Percentiles rank a stretch among this genome's conserved stretches.
Evolutionary conservation across 768 basidiomycete species (phyloP).

Genomic region (Rhizopogon vinicolor): DNA sequence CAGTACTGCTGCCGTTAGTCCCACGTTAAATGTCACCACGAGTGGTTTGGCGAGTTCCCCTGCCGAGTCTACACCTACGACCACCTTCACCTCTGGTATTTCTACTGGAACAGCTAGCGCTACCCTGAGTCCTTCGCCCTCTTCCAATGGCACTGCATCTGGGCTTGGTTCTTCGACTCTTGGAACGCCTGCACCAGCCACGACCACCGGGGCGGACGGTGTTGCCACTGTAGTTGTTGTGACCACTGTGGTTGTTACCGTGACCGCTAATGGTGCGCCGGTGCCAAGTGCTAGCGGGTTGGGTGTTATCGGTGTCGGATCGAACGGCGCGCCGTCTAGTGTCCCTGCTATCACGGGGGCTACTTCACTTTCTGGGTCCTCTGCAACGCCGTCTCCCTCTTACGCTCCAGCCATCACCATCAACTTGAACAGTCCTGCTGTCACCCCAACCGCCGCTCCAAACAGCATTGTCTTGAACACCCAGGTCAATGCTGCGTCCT

Average conservation of each 20-base stretch:
- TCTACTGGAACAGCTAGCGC: not conserved
- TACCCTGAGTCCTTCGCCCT: not conserved
- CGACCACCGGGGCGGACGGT: conserved; percentile 1
- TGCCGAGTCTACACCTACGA: not conserved
- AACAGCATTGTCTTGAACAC: not conserved
- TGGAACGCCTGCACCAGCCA: not conserved
- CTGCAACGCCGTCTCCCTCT: not conserved
- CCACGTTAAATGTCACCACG: not conserved
- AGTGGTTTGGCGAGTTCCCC: not conserved
- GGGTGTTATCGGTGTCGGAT: not conserved
- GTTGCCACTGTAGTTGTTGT: conserved; percentile 4
- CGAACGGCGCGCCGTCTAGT: not conserved
- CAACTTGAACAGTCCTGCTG: conserved; percentile 5
- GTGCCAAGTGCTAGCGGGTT: not conserved
- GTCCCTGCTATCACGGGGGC: not conserved
- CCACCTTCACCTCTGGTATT: not conserved
- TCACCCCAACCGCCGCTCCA: not conserved
- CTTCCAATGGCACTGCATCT: not conserved
- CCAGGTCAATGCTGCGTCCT: not conserved
- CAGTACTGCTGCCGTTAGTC: not conserved
- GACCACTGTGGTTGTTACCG: conserved; percentile 6
- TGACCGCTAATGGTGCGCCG: not conserved
- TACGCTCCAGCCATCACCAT: conserved; percentile 3
- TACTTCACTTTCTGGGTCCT: not conserved
- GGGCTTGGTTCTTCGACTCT: not conserved